Percentiles rank a stretch among this genome's conserved stretches.
Conservation (phyloP, 148 eudicot genomes). For the Nyssa sinensis region DNA sequence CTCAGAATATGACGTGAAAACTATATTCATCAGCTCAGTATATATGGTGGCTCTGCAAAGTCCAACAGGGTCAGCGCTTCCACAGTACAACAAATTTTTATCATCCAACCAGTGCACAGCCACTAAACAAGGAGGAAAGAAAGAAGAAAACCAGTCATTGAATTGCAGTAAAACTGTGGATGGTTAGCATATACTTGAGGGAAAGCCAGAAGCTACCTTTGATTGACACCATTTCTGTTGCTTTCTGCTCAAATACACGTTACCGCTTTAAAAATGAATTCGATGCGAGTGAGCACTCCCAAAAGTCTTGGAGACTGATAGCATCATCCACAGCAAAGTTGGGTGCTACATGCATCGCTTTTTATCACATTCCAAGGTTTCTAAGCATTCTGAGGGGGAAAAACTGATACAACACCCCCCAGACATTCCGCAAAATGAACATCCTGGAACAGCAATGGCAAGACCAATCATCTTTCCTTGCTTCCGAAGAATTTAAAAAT, state of each 20-base stretch:
- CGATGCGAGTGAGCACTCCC: neutral
- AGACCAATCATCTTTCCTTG: neutral
- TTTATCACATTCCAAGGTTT: neutral
- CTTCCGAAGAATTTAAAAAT: neutral
- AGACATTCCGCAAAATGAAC: neutral
- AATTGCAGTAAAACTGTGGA: neutral
- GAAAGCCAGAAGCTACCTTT: neutral
- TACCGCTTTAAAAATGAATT: neutral
- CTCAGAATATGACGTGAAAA: neutral
- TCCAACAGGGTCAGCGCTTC: neutral
- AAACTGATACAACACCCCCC: neutral
- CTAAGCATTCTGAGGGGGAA: neutral
- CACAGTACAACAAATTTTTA: neutral
- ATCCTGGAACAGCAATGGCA: neutral
- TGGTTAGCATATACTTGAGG: neutral
- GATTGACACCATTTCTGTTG: neutral
- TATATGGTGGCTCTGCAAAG: neutral
- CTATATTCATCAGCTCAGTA: neutral
- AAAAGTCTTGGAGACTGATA: neutral
- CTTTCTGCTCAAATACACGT: neutral
- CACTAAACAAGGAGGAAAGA: neutral
- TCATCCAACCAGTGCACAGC: neutral
- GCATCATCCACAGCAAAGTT: neutral
- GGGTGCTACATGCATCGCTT: neutral
- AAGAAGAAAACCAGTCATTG: neutral